Percentiles rank a stretch among this genome's conserved stretches.
phyloP scores from a whole-genome alignment of 805 yeast genomes.

The Candida adriatica region DNA sequence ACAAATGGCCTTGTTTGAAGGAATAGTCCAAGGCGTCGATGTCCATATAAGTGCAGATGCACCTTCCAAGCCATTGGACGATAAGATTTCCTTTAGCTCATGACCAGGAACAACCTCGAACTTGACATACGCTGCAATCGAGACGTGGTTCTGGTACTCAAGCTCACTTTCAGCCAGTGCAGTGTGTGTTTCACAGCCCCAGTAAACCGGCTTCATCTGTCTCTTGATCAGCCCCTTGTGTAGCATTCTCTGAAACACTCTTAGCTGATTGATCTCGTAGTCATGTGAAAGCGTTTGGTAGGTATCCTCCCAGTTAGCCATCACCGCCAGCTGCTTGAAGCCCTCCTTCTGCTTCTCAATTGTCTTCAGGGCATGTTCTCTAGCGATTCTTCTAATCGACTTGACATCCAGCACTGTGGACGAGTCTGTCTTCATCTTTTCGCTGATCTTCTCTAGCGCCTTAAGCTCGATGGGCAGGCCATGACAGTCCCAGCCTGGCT shows the following conservation, averaged over 20 bases:
- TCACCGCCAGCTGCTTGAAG: constrained; percentile 66
- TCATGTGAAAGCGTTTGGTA: constrained; percentile 67
- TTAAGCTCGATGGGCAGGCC: constrained; percentile 95
- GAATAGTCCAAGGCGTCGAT: constrained; percentile 96
- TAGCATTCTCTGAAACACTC: constrained; percentile 60
- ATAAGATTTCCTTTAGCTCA: constrained; percentile 6
- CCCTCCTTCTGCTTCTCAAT: constrained; percentile 54
- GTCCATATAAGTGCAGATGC: constrained; percentile 75
- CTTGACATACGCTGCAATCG: constrained; percentile 61
- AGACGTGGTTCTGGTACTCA: constrained; percentile 74
- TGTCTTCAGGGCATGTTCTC: constrained; percentile 61
- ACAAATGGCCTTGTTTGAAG: constrained; percentile 80
- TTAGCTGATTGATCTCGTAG: constrained; percentile 72
- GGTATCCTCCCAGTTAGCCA: constrained; percentile 74
- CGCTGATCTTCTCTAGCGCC: constrained; percentile 47
- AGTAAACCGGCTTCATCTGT: constrained; percentile 91
- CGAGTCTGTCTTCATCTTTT: constrained; percentile 27
- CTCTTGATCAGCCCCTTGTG: constrained; percentile 64
- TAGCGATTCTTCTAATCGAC: constrained; percentile 63
- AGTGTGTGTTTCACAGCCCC: constrained; percentile 93
- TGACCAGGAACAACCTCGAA: constrained; percentile 44
- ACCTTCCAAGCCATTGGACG: constrained; percentile 6
- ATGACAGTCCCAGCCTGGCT: constrained; percentile 99
- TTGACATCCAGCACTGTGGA: constrained; percentile 31
- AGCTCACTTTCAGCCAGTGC: constrained; percentile 96